Base-by-base conservation (phyloP, 257 asterid species). In the Solanum stenotomum region DNA sequence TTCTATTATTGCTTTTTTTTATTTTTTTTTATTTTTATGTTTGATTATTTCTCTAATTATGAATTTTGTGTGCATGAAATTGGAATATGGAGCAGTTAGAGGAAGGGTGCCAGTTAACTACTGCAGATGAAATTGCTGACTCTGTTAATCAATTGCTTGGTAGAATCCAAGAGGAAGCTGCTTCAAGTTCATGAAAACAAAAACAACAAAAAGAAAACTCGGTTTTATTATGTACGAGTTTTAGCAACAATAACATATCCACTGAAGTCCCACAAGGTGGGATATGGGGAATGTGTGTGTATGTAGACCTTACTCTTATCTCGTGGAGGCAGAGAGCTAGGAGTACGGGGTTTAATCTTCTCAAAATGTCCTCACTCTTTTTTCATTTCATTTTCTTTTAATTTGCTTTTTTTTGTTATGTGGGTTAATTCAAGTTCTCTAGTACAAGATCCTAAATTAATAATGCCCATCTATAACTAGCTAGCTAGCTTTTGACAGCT, bases 101-200 rank as follows among this genome's bases (percentile, higher is more conserved):
- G 76, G 94, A 92, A 15, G 94, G 92, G 46, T 92, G 94, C 90
- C 92, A 90, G 87, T 89, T 92, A 68, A 91, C 90, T 4, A 89
- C 93, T 5, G 90, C 90, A 67, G 93, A 91, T 85, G 94, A 92
- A 87, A 87, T 92, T 56, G 94, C 94, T 70, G 93, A 92, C 44
- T 93, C 92, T 44, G 91, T 90, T 88, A 90, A 92, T 85, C 90
- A 88, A 85, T 85, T 92, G 85, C 90, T 92, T 40, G 74, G 67
- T 56, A 89, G 89, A 91, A 90, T 92, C 86, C 85, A 91, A 86
- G 90, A 91, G 83, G 94, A 88, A 89, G 89, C 89, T 83, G 81
- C 87, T 90, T 85, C 78, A 68, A 42, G 68, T 75, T 89, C 76
- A 86, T 82, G 87, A 79, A 33, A 3, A 33, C 8, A 44, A 42